Evolutionary conservation across 1,139 yeast genomes (phyloP).

Genomic region (Taphrina communis): DNA sequence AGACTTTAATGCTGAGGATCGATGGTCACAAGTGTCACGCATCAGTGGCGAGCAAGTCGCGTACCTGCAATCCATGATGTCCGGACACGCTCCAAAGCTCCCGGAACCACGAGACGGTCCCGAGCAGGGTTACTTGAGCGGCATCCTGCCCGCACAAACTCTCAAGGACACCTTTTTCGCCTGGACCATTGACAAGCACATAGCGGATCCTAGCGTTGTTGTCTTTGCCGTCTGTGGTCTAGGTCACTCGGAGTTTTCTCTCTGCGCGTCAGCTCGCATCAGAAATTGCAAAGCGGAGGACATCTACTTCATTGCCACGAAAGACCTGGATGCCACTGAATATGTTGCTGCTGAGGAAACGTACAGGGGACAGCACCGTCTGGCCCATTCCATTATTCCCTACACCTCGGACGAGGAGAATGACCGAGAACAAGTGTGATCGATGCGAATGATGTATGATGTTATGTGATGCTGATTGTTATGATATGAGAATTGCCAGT

Average conservation of each 20-base stretch:
- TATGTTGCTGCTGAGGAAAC: background rate
- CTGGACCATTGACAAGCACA: conserved; percentile 22
- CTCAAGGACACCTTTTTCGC: conserved; percentile 30
- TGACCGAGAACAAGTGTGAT: background rate
- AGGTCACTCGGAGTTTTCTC: conserved; percentile 18
- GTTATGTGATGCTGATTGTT: background rate
- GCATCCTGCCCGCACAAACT: conserved; percentile 23
- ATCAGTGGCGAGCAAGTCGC: conserved; percentile 25
- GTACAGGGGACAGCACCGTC: background rate
- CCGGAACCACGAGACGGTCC: background rate
- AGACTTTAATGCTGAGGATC: background rate
- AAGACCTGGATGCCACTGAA: conserved; percentile 17
- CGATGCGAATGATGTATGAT: background rate
- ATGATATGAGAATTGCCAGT: background rate
- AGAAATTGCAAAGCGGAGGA: background rate
- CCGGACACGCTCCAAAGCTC: conserved; percentile 14
- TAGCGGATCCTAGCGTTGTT: background rate
- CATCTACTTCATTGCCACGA: conserved; percentile 3
- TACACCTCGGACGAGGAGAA: conserved; percentile 10
- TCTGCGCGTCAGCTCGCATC: conserved; percentile 11
- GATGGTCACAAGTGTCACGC: conserved; percentile 11
- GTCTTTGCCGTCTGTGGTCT: conserved; percentile 24
- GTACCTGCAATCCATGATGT: conserved; percentile 28
- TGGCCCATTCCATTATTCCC: conserved; percentile 19
- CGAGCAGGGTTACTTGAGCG: background rate